phyloP scores from a whole-genome alignment of 2,329 filamentous ascomycete species.

The Boeremia exigua region DNA sequence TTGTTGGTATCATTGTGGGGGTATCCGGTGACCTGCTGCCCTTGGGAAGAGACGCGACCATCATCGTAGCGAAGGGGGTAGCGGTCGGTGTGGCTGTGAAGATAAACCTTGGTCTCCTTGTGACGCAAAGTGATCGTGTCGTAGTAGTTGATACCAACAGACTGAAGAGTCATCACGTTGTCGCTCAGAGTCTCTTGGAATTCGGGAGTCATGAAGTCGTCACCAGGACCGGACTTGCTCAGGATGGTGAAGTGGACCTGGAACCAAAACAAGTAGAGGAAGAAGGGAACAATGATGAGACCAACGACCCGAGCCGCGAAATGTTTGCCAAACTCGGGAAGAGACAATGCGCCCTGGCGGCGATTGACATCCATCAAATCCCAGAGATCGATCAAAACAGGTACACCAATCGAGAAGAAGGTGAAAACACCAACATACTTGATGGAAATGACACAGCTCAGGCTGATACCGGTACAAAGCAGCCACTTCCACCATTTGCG shows the following conservation, averaged over 20 bases:
- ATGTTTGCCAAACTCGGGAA: conserved; percentile 85
- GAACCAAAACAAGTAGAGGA: conserved; percentile 99
- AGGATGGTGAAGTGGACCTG: conserved; percentile 97
- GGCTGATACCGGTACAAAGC: conserved; percentile 87
- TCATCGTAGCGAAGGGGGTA: conserved; percentile 98
- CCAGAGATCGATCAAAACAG: conserved; percentile 94
- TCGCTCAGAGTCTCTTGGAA: conserved; percentile 98
- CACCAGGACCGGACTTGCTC: conserved; percentile 85
- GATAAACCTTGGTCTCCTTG: conserved; percentile 96
- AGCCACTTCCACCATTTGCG: conserved; percentile 99
- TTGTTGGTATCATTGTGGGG: conserved; percentile 99
- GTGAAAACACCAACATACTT: conserved; percentile 98
- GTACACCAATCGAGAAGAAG: conserved; percentile 94
- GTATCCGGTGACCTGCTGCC: conserved; percentile 97
- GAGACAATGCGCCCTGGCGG: conserved; percentile 76
- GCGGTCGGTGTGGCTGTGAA: conserved; percentile 87
- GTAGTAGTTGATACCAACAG: conserved; percentile 86
- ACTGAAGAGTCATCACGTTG: conserved; percentile 88
- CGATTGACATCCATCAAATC: conserved; percentile 89
- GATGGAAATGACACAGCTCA: conserved; percentile 97
- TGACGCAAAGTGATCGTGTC: conserved; percentile 87
- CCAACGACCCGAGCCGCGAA: conserved; percentile 86
- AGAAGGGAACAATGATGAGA: conserved; percentile 87
- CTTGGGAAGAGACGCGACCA: conserved; percentile 92
- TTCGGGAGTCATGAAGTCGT: conserved; percentile 98